These are phyloP conservation scores for Sclerospora graminicola DNA, from an alignment of 352 stramenopile genomes.

Conservation along the genomic window DNA sequence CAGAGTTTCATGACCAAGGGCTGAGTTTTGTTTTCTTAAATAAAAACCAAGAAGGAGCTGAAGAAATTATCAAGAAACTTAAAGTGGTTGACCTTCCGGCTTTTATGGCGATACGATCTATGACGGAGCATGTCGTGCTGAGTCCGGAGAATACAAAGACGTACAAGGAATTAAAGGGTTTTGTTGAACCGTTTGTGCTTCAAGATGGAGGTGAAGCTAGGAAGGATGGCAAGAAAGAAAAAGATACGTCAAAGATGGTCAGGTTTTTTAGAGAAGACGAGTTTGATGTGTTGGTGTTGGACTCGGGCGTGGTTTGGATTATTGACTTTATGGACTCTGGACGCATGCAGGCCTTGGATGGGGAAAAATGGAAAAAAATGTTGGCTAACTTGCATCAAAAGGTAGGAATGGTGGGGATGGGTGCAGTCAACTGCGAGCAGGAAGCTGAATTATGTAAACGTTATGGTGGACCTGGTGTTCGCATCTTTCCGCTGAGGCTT, in stretches of 20 bases:
- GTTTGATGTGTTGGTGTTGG: slow-evolving; percentile 42
- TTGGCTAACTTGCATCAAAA: slow-evolving; percentile 47
- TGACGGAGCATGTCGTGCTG: slow-evolving; percentile 19
- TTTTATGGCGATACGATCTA: slow-evolving; percentile 37
- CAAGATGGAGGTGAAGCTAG: slow-evolving; percentile 6
- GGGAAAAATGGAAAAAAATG: slow-evolving; percentile 37
- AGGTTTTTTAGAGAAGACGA: slow-evolving; percentile 30
- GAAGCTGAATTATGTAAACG: slow-evolving; percentile 37
- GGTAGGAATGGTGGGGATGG: slow-evolving; percentile 42
- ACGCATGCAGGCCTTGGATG: slow-evolving; percentile 19
- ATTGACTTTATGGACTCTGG: slow-evolving; percentile 41
- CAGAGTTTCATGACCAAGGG: slow-evolving; percentile 40
- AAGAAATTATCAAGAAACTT: slow-evolving; percentile 24
- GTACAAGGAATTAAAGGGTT: slow-evolving; percentile 40
- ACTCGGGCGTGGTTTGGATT: slow-evolving; percentile 52
- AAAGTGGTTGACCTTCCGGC: slow-evolving; percentile 29
- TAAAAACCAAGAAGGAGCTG: slow-evolving; percentile 19
- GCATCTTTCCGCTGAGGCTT: slow-evolving; percentile 37
- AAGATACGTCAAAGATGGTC: slow-evolving; percentile 13
- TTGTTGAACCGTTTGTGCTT: slow-evolving; percentile 37
- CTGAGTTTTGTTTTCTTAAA: slow-evolving; percentile 47
- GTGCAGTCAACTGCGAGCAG: slow-evolving; percentile 39
- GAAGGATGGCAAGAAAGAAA: slow-evolving; percentile 1
- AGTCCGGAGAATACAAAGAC: slow-evolving; percentile 39
- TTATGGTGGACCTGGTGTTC: slow-evolving; percentile 37